phyloP scores from a whole-genome alignment of 371 early-diverging fungal species.

The Funneliformis caledonium region DNA sequence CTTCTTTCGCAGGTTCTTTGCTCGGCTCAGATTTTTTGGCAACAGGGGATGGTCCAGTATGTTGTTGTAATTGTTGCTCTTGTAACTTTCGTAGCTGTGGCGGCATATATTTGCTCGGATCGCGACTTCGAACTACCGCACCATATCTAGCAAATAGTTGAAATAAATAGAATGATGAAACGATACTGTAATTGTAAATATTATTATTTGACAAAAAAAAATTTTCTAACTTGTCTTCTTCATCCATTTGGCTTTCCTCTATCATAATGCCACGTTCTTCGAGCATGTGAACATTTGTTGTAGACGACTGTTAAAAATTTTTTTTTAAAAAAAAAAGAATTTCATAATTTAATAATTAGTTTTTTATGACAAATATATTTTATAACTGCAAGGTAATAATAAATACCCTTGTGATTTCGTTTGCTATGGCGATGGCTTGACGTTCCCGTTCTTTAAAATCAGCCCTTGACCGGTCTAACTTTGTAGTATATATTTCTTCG shows the following conservation, averaged over 20 bases:
- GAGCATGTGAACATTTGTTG: conserved; percentile 84
- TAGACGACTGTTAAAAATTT: conserved; percentile 52
- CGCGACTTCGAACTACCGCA: conserved; percentile 73
- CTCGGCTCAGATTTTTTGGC: conserved; percentile 36
- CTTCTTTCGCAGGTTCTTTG: conserved; percentile 22
- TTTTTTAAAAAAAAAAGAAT: conserved; percentile 1
- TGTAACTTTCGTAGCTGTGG: conserved; percentile 46
- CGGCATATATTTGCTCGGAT: conserved; percentile 78
- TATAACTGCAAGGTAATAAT: background rate
- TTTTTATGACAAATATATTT: background rate
- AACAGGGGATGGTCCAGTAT: conserved; percentile 24
- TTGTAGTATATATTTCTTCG: conserved; percentile 96
- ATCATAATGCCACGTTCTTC: conserved; percentile 89
- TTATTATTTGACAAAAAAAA: background rate
- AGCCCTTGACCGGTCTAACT: conserved; percentile 83
- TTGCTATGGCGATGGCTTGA: conserved; percentile 87
- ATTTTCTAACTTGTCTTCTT: conserved; percentile 70
- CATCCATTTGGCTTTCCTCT: conserved; percentile 78
- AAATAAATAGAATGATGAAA: background rate
- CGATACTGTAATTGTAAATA: background rate
- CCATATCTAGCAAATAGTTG: conserved; percentile 58
- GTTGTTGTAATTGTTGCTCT: conserved; percentile 36
- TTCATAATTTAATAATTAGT: background rate
- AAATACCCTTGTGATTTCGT: conserved; percentile 82
- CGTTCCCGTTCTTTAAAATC: conserved; percentile 89